These are phyloP conservation scores for Ogataea dorogensis DNA, from an alignment of 805 yeast genomes.

Conservation along the genomic window DNA sequence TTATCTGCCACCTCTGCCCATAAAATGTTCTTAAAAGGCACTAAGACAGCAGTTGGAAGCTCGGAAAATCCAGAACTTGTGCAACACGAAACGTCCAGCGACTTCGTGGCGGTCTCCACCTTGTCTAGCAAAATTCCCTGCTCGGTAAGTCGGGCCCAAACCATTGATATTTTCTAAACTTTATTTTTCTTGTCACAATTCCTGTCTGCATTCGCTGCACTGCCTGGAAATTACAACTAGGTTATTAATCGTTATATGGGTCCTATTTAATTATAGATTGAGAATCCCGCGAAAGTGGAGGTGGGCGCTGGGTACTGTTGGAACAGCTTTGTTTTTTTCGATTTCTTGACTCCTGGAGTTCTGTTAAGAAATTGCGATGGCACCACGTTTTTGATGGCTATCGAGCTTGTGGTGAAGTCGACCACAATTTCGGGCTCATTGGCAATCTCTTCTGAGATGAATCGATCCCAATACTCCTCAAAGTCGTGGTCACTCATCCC, in stretches of 20 bases:
- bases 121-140: slow-evolving; percentile 8
- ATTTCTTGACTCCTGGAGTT: slow-evolving; percentile 25
- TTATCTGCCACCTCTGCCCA: slow-evolving; percentile 25
- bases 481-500: slow-evolving; percentile 60
- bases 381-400: slow-evolving; percentile 22
- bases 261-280: slow-evolving; percentile 11
- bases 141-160: slow-evolving; percentile 6
- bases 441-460: slow-evolving; percentile 40
- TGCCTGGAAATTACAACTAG: slow-evolving; percentile 3
- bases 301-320: slow-evolving; percentile 35
- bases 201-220: slow-evolving; percentile 1
- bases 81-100: not conserved
- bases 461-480: slow-evolving; percentile 70
- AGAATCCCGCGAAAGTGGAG: slow-evolving; percentile 18
- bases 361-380: slow-evolving; percentile 21
- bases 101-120: not conserved
- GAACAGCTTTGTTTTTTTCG: slow-evolving; percentile 53
- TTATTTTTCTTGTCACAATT: not conserved
- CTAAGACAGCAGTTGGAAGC: slow-evolving; percentile 13
- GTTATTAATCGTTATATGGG: slow-evolving; percentile 10
- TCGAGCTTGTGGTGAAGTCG: slow-evolving; percentile 43
- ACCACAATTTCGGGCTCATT: slow-evolving; percentile 67
- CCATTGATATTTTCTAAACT: slow-evolving; percentile 1
- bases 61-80: slow-evolving; percentile 1
- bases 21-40: slow-evolving; percentile 27